Evolutionary conservation across 495 filamentous ascomycete genomes (phyloP), one percentile per base, ranked within the genome.

Genomic region (Penicillium riverlandense): DNA sequence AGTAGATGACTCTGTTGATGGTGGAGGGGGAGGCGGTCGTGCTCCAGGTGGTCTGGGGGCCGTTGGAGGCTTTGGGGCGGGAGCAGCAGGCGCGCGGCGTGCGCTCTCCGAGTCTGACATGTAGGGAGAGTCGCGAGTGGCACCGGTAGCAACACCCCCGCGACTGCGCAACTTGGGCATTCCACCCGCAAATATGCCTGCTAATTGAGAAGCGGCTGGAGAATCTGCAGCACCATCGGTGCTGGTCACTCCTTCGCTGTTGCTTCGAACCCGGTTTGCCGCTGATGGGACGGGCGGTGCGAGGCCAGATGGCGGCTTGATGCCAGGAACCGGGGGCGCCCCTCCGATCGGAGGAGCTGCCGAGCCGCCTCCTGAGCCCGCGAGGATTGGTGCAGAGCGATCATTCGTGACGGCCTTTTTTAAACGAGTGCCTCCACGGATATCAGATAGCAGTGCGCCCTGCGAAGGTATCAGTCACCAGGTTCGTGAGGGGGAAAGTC

Each of bases 381-480:
- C 76, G 39, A 96, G 62, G 42, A 75, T 47, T 1, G 92, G 92
- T 11, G 88, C 90, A 34, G 90, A 96, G 65, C 92, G 81, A 69
- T 98, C 92, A 64, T 98, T 96, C 45, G 89, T 94, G 27, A 90
- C 85, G 9, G 89, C 68, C 68, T 96, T 96, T 71, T 85, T 96
- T 35, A 98, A 72, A 33, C 45, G 64, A 48, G 72, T 71, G 33
- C 94, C 92, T 71, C 95, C 95, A 39, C 72, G 69, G 50, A 98
- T 98, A 67, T 96, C 91, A 53, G 75, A 71, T 22, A 97, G 78
- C n/a, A 98, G 74, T 15, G 90, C 90, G 51, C 86, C 84, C 91
- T 97, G 57, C 37, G 12, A 35, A 35, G 36, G 43, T 33, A 71
- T 65, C 45, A 76, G 71, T 49, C 11, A 8, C 4, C 11, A 12